A percentile compares a stretch with the other conserved stretches of the same genome.
phyloP scores from a whole-genome alignment of 768 basidiomycete genomes.

The Boletellus emodensis region DNA sequence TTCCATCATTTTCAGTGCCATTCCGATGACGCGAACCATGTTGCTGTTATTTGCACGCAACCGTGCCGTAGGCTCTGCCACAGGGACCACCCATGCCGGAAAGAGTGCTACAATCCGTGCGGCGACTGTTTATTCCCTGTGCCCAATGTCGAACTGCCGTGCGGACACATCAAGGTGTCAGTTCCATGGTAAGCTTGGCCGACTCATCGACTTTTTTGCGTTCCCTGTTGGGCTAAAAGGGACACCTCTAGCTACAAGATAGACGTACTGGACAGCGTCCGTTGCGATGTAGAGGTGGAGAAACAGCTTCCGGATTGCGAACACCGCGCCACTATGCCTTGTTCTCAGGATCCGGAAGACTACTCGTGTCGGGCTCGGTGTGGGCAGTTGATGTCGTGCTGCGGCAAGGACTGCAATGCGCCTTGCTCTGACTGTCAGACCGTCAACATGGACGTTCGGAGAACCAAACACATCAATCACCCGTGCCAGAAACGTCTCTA shows the following conservation, averaged over 20 bases:
- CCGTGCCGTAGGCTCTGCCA: constrained; percentile 50
- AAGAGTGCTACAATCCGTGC: constrained; percentile 49
- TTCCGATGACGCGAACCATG: constrained; percentile 53
- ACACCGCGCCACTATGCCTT: constrained; percentile 45
- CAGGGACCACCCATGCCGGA: constrained; percentile 55
- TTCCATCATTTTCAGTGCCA: constrained; percentile 44
- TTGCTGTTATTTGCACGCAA: constrained; percentile 43
- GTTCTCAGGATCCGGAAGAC: constrained; percentile 40
- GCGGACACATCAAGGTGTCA: constrained; percentile 45
- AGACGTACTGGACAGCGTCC: constrained; percentile 41
- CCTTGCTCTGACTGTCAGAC: constrained; percentile 49
- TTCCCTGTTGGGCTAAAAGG: not conserved
- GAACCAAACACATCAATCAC: constrained; percentile 41
- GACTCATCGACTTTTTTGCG: not conserved
- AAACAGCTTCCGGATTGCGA: constrained; percentile 52
- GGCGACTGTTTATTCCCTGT: constrained; percentile 50
- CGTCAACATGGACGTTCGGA: constrained; percentile 4
- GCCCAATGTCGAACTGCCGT: constrained; percentile 47
- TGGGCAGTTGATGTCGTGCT: constrained; percentile 46
- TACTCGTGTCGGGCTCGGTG: constrained; percentile 43
- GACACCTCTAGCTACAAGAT: constrained; percentile 38
- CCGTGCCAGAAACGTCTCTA: constrained; percentile 48
- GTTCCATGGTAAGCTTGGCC: constrained; percentile 46
- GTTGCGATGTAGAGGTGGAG: constrained; percentile 40
- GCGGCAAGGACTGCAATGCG: constrained; percentile 46